Evolutionary conservation across 345 rosid species (phyloP).

Genomic region (Leavenworthia alabamica): DNA sequence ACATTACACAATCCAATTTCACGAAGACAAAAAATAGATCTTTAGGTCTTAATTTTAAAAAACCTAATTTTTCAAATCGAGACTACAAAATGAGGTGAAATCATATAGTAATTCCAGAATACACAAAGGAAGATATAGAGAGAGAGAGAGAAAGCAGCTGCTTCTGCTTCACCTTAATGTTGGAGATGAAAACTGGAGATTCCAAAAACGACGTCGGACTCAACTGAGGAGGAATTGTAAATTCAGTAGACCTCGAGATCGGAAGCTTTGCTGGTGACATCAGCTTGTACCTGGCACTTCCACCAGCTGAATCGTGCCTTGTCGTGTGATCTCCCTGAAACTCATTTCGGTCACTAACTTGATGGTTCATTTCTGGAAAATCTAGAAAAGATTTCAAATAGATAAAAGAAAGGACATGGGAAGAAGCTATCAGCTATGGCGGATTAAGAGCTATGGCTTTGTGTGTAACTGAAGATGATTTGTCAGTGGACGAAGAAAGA

Average conservation of each 20-base stretch:
- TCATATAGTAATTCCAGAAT: not conserved
- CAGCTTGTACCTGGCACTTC: slow-evolving; percentile 84
- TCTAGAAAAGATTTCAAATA: not conserved
- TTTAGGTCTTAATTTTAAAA: not conserved
- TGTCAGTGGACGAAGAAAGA: slow-evolving; percentile 20
- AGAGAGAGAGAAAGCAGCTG: not conserved
- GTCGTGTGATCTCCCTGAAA: slow-evolving; percentile 28
- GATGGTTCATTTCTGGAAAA: slow-evolving; percentile 33
- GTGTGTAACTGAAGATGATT: slow-evolving; percentile 22
- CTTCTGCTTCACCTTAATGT: slow-evolving; percentile 59
- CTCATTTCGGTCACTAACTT: slow-evolving; percentile 12
- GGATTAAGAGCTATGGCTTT: slow-evolving; percentile 4
- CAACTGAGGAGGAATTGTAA: slow-evolving; percentile 75
- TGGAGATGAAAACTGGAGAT: slow-evolving; percentile 90
- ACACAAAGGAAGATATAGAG: too few species aligned
- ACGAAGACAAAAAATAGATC: not conserved
- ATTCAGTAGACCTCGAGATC: slow-evolving; percentile 78
- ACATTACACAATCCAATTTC: slow-evolving; percentile 16
- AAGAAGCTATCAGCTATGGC: slow-evolving; percentile 6
- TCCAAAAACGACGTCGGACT: slow-evolving; percentile 93
- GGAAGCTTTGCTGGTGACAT: slow-evolving; percentile 98
- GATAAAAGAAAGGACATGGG: not conserved
- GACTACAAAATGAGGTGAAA: slow-evolving; percentile 1
- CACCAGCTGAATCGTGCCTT: slow-evolving; percentile 15
- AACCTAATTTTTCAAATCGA: slow-evolving; percentile 21